Conservation (phyloP, 1,284 basidiomycete genomes). For the Sphaerobolus stellatus region DNA sequence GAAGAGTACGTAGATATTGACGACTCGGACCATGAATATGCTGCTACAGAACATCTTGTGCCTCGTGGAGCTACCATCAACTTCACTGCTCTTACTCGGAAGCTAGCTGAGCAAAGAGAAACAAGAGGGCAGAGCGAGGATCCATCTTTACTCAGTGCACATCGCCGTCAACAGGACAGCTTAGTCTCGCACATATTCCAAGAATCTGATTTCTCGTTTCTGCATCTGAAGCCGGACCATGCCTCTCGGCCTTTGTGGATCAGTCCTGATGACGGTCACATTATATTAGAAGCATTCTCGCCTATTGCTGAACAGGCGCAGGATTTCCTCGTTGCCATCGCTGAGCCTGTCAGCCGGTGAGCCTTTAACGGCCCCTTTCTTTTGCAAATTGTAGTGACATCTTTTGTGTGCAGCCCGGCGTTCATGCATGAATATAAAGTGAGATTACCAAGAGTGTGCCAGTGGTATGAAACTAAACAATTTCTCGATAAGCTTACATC, state of each 20-base stretch:
- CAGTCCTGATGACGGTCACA: constrained; percentile 88
- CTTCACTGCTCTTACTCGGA: constrained; percentile 75
- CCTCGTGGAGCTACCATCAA: constrained; percentile 67
- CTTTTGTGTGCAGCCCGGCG: constrained; percentile 68
- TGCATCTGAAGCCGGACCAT: constrained; percentile 88
- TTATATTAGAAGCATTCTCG: constrained; percentile 94
- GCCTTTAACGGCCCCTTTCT: constrained; percentile 29
- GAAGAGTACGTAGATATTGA: constrained; percentile 57
- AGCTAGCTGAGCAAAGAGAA: constrained; percentile 54
- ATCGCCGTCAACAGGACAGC: constrained; percentile 67
- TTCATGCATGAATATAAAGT: constrained; percentile 95
- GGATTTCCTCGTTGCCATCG: constrained; percentile 97
- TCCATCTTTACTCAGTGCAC: constrained; percentile 50
- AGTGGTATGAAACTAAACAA: not conserved
- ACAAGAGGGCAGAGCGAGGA: constrained; percentile 25
- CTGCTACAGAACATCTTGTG: constrained; percentile 54
- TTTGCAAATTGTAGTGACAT: constrained; percentile 30
- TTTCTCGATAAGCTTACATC: constrained; percentile 70
- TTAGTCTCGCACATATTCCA: constrained; percentile 77
- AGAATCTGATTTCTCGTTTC: constrained; percentile 81
- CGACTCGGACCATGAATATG: constrained; percentile 47
- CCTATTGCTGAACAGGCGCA: constrained; percentile 98
- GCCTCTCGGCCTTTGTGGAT: constrained; percentile 91
- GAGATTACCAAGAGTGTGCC: not conserved
- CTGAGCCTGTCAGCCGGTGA: constrained; percentile 97